Percentiles rank a stretch among this genome's conserved stretches.
Conservation (phyloP, 2,329 filamentous ascomycete genomes). For the Ceratocystis smalleyi region DNA sequence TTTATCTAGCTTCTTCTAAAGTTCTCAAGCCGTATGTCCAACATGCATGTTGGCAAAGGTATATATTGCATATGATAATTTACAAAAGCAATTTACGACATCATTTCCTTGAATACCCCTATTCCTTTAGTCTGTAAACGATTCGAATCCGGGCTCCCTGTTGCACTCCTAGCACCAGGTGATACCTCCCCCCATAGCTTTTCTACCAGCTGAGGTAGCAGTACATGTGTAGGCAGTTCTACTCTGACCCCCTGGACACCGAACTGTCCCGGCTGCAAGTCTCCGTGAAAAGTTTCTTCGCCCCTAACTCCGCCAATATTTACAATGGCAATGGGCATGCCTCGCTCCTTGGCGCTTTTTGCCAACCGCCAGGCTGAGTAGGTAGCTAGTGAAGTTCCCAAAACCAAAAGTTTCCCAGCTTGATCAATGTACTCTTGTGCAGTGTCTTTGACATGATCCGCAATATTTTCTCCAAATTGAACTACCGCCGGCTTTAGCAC, state of each 20-base stretch:
- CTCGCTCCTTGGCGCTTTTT: constrained; percentile 63
- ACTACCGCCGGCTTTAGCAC: constrained; percentile 84
- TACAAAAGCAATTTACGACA: constrained; percentile 31
- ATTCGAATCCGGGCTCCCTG: not conserved
- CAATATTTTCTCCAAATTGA: constrained; percentile 92
- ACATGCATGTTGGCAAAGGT: constrained; percentile 9
- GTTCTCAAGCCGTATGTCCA: constrained; percentile 10
- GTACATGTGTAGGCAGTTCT: constrained; percentile 40
- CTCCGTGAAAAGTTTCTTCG: constrained; percentile 54
- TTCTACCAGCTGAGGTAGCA: constrained; percentile 42
- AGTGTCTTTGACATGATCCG: constrained; percentile 48
- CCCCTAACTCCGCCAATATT: constrained; percentile 76
- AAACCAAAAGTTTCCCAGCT: constrained; percentile 57
- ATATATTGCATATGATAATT: constrained; percentile 9
- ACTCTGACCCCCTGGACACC: constrained; percentile 40
- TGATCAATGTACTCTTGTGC: constrained; percentile 70
- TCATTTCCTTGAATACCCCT: constrained; percentile 42
- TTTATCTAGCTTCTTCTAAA: constrained; percentile 38
- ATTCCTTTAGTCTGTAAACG: constrained; percentile 19
- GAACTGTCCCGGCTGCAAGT: constrained; percentile 35
- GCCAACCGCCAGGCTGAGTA: constrained; percentile 89
- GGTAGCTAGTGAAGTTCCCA: constrained; percentile 84
- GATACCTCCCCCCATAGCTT: constrained; percentile 24
- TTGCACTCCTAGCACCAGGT: not conserved
- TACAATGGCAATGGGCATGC: constrained; percentile 73